Base-by-base conservation (phyloP, 2,329 filamentous ascomycete genomes). In the Lasiodiplodia hormozganensis region DNA sequence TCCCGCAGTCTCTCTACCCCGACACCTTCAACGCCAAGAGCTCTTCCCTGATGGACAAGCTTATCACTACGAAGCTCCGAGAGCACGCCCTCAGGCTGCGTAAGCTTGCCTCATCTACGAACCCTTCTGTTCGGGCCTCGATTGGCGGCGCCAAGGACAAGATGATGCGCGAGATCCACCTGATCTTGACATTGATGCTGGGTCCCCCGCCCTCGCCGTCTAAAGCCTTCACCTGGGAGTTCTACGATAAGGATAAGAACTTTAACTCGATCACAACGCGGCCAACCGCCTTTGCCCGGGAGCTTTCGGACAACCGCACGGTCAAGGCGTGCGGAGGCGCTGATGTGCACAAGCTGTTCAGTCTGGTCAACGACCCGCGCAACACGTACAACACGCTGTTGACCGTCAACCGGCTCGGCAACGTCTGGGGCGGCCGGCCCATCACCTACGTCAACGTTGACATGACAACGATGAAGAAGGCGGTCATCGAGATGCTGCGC, bases 31-130 rank as follows among this genome's bases (percentile, higher is more conserved):
- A 92, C 77, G 92, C 93, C 4, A 86, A 86, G 82, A 89, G 89
- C 73, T 92, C 90, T 31, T 79, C 84, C 1, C 84, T 87, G 21
- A 88, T 97, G 82, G 92, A 94, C 76, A 85, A 82, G 66, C 83
- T 96, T 36, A 84, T 97, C 70, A 94, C 92, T 12, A 94, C 90
- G 21, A 96, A 96, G 82, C 86, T 97, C 40, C 90, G 94, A n/a
- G 93, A 97, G 79, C 90, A 93, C 73, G 93, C 91, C 1, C 80
- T 97, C n/a, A 82, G 84, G 31, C 85, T 97, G 12, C 88, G 93
- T n/a, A 79, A 81, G 1, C 77, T 94, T 53, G 82, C 85, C 43
- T 72, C 75, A 3, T 74, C 72, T 14, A 76, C 73, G 21, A 74
- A 76, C 62, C 74, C 76, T 72, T 81, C 70, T 25, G 69, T 72